These are phyloP conservation scores for Triticum aestivum DNA, from an alignment of 176 grass and related monocot species.

Conservation along the genomic window DNA sequence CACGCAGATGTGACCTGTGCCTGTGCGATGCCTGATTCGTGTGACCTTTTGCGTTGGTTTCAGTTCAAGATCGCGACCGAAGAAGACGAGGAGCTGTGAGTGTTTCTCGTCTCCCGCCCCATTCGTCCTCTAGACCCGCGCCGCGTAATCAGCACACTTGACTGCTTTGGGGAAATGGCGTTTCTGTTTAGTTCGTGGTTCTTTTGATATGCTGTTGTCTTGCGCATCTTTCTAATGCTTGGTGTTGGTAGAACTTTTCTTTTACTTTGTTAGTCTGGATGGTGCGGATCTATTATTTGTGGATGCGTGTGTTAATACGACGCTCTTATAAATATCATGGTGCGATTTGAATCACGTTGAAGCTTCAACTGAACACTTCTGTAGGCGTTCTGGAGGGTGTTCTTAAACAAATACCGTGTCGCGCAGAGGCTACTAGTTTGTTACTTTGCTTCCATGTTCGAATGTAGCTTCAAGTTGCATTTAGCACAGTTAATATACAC, in stretches of 20 bases:
- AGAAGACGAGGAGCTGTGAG: slow-evolving; percentile 96
- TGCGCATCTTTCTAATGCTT: neutral
- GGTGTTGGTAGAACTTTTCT: neutral
- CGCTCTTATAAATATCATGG: neutral
- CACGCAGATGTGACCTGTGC: neutral
- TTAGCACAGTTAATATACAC: neutral
- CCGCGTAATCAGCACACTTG: neutral
- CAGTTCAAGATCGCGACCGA: slow-evolving; percentile 91
- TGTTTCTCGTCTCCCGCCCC: neutral
- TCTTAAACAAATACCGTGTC: neutral
- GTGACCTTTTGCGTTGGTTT: slow-evolving; percentile 4
- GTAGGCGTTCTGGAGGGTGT: neutral
- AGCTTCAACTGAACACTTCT: neutral
- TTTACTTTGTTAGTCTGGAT: neutral
- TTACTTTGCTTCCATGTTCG: neutral
- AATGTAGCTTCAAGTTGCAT: neutral
- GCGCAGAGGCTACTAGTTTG: neutral
- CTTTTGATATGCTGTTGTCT: neutral
- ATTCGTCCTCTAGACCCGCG: neutral
- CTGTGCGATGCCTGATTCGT: neutral
- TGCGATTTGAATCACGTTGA: neutral
- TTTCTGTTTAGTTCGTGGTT: no score
- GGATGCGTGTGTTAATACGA: neutral
- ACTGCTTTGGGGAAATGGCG: no score
- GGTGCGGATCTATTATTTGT: neutral